Conservation (phyloP, 768 basidiomycete genomes). For the Cystoderma amianthinum region DNA sequence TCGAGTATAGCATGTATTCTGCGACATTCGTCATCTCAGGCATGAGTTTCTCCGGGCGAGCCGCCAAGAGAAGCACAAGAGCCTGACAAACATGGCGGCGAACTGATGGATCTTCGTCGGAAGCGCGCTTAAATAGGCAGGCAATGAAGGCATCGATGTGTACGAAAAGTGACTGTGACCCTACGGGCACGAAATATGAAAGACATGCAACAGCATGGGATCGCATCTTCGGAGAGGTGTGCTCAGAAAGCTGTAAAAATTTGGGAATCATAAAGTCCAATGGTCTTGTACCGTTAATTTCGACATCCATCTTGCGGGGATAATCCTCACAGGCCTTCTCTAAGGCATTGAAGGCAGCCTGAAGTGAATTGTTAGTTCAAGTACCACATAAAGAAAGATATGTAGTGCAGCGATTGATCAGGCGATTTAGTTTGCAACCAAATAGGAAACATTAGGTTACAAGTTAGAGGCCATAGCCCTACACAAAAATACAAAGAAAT, state of each 20-base stretch:
- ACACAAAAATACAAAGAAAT: constrained; percentile 1
- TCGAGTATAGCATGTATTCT: constrained; percentile 98
- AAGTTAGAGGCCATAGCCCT: neutral
- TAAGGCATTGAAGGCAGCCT: constrained; percentile 91
- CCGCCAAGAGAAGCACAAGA: constrained; percentile 86
- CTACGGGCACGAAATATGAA: constrained; percentile 87
- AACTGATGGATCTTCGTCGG: constrained; percentile 89
- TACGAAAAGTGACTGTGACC: constrained; percentile 78
- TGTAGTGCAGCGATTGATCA: no score
- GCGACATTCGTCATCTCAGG: constrained; percentile 94
- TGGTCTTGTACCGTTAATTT: constrained; percentile 87
- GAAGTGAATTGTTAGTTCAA: constrained; percentile 9
- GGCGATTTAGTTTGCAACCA: no score
- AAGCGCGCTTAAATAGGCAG: constrained; percentile 89
- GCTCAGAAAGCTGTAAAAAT: constrained; percentile 84
- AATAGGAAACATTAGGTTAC: no score
- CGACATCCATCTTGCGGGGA: constrained; percentile 90
- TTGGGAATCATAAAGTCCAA: constrained; percentile 97
- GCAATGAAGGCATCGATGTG: constrained; percentile 94
- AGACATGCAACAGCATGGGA: constrained; percentile 91
- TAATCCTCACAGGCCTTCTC: constrained; percentile 97
- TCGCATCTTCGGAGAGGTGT: constrained; percentile 83
- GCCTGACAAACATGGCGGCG: constrained; percentile 95
- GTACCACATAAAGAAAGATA: no score
- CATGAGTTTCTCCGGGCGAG: constrained; percentile 92